These are phyloP conservation scores for Decorospora gaudefroyi DNA, from an alignment of 2,329 filamentous ascomycete genomes.

Conservation along the genomic window DNA sequence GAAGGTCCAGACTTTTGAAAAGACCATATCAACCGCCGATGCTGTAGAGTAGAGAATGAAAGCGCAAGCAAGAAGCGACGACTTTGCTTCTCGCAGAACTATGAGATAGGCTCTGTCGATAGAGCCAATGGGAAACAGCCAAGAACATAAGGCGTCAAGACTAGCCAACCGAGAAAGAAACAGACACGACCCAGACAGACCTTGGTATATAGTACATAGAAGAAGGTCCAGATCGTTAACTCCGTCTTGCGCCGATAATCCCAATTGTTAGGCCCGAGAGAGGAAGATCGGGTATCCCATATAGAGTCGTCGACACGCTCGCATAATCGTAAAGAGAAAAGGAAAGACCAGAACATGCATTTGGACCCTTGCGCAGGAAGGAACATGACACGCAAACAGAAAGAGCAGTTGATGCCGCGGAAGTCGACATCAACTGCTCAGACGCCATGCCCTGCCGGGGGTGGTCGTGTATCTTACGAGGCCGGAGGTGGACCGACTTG, in stretches of 20 bases:
- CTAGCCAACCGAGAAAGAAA: slow-evolving; percentile 35
- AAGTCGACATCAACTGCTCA: slow-evolving; percentile 42
- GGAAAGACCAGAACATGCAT: slow-evolving; percentile 38
- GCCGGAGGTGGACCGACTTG: slow-evolving; percentile 39
- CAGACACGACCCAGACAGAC: slow-evolving; percentile 34
- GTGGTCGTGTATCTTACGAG: slow-evolving; percentile 13
- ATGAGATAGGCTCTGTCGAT: slow-evolving; percentile 12
- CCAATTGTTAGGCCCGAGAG: slow-evolving; percentile 41
- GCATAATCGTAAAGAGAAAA: slow-evolving; percentile 38
- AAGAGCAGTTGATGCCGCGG: slow-evolving; percentile 16
- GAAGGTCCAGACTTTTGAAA: slow-evolving; percentile 31
- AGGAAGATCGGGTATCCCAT: slow-evolving; percentile 41
- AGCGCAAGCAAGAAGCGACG: slow-evolving; percentile 10
- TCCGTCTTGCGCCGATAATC: slow-evolving; percentile 41
- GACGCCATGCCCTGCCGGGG: slow-evolving; percentile 20
- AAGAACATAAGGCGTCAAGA: slow-evolving; percentile 29
- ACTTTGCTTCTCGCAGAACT: slow-evolving; percentile 13
- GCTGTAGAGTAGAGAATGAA: slow-evolving; percentile 12
- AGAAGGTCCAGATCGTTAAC: slow-evolving; percentile 40
- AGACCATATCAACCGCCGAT: slow-evolving; percentile 16
- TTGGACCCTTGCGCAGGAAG: slow-evolving; percentile 35
- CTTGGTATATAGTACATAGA: slow-evolving; percentile 48
- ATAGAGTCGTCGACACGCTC: slow-evolving; percentile 43
- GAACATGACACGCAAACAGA: slow-evolving; percentile 34
- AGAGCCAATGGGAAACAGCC: slow-evolving; percentile 13